Percentiles rank a stretch among this genome's conserved stretches.
Evolutionary conservation across 2,329 filamentous ascomycete genomes (phyloP).

Genomic region (Epicoccum nigrum): DNA sequence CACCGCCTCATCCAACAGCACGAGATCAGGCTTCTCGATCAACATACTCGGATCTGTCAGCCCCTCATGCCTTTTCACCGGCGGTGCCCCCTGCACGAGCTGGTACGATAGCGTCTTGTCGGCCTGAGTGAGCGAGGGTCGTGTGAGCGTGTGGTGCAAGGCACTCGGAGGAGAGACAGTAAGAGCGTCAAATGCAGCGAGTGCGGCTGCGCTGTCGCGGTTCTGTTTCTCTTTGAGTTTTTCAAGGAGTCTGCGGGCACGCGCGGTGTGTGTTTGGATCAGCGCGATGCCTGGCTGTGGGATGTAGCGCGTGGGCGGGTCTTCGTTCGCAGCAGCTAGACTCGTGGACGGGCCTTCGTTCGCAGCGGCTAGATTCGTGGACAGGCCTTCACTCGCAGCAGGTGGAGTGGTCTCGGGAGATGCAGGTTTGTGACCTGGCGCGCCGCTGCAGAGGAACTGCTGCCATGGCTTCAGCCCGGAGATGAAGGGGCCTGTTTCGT

Average conservation of each 20-base stretch:
- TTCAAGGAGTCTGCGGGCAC: slow-evolving; percentile 8
- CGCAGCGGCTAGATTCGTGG: too few relatives aligned
- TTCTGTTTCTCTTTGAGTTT: background rate
- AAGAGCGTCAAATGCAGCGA: slow-evolving; percentile 7
- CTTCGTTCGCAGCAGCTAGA: too few relatives aligned
- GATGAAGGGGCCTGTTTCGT: slow-evolving; percentile 23
- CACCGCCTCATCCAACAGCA: slow-evolving; percentile 29
- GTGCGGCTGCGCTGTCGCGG: background rate
- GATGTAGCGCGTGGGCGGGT: slow-evolving; percentile 16
- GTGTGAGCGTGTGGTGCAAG: background rate
- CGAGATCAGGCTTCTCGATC: background rate
- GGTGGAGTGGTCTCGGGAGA: background rate
- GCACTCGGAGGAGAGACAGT: background rate
- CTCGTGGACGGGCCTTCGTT: too few relatives aligned
- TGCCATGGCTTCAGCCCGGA: slow-evolving; percentile 37
- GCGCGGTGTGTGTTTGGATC: slow-evolving; percentile 28
- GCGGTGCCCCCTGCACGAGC: slow-evolving; percentile 23
- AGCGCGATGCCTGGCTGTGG: slow-evolving; percentile 35
- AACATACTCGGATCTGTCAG: slow-evolving; percentile 19
- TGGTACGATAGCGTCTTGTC: slow-evolving; percentile 5
- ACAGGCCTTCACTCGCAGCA: too few relatives aligned
- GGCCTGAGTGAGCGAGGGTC: background rate
- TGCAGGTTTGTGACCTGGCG: slow-evolving; percentile 27
- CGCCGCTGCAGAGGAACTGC: slow-evolving; percentile 30
- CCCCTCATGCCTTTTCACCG: slow-evolving; percentile 16